Percentiles rank a stretch among this genome's conserved stretches.
Evolutionary conservation across 2,329 filamentous ascomycete species (phyloP).

Genomic region (Elsinoe arachidis): DNA sequence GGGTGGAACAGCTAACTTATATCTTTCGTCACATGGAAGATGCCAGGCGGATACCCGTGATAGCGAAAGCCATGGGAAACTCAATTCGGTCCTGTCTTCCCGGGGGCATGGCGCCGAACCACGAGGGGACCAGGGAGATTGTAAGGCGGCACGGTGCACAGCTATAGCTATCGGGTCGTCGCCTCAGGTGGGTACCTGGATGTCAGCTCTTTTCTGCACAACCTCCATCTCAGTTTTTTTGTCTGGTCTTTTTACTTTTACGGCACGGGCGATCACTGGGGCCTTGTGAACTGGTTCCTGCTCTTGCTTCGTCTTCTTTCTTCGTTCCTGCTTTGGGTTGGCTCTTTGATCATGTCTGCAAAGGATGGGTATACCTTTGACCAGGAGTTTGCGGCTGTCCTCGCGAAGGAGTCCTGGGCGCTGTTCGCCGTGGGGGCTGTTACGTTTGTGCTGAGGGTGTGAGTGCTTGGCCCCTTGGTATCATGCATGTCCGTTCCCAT

Average conservation of each 20-base stretch:
- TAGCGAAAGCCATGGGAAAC: not conserved
- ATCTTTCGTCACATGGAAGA: too few species aligned
- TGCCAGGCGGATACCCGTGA: too few species aligned
- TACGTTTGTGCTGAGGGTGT: constrained; percentile 14
- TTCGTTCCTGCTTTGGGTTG: not conserved
- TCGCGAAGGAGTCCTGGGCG: constrained; percentile 16
- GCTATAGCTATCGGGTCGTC: not conserved
- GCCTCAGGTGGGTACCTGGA: not conserved
- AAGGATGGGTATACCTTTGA: constrained; percentile 8
- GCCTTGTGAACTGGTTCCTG: not conserved
- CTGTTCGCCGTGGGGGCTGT: constrained; percentile 14
- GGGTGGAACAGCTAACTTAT: too few species aligned
- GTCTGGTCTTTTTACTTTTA: not conserved
- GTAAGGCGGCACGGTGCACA: constrained; percentile 2
- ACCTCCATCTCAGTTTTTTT: not conserved
- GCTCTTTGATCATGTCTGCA: not conserved
- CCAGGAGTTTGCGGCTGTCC: constrained; percentile 8
- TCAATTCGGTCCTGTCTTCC: not conserved
- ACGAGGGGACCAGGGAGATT: not conserved
- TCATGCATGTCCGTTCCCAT: constrained; percentile 4
- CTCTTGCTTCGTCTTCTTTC: not conserved
- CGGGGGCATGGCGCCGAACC: not conserved
- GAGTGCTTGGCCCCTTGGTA: not conserved
- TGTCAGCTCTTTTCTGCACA: not conserved
- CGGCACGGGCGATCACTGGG: not conserved